phyloP scores from a whole-genome alignment of 352 stramenopile genomes.

The Phytophthora pistaciae region DNA sequence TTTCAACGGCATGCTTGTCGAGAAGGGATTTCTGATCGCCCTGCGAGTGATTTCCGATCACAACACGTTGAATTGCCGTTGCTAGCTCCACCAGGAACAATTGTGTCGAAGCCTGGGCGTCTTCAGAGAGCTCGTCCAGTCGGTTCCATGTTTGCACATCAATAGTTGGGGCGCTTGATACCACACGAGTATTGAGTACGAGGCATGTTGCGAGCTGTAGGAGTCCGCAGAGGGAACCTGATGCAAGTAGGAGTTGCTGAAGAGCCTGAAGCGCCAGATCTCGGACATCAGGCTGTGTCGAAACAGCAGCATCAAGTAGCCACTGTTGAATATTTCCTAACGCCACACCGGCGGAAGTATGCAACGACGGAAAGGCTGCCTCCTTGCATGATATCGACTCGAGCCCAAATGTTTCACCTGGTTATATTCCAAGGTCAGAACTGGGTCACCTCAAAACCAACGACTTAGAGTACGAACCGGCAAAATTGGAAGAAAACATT shows the following conservation, averaged over 20 bases:
- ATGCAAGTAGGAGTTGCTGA: slow-evolving; percentile 72
- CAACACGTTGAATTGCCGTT: slow-evolving; percentile 57
- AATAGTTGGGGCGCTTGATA: slow-evolving; percentile 19
- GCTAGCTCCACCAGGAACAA: slow-evolving; percentile 64
- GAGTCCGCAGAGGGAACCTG: slow-evolving; percentile 82
- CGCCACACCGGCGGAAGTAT: slow-evolving; percentile 62
- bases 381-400: slow-evolving; percentile 66
- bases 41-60: slow-evolving; percentile 48
- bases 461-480: slow-evolving; percentile 20
- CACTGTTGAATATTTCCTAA: slow-evolving; percentile 75
- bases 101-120: slow-evolving; percentile 41
- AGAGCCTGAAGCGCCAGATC: slow-evolving; percentile 72
- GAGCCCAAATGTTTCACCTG: slow-evolving; percentile 61
- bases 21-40: slow-evolving; percentile 47
- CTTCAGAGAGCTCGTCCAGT: slow-evolving; percentile 65
- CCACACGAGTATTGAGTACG: slow-evolving; percentile 55
- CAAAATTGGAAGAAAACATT: slow-evolving; percentile 38
- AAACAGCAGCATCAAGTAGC: slow-evolving; percentile 71
- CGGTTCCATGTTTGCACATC: slow-evolving; percentile 60
- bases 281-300: slow-evolving; percentile 50
- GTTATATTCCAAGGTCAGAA: slow-evolving; percentile 16
- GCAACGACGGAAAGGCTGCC: slow-evolving; percentile 42
- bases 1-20: slow-evolving; percentile 62
- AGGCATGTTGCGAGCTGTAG: slow-evolving; percentile 73
- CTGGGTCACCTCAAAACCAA: slow-evolving; percentile 3